Evolutionary conservation across 768 basidiomycete genomes (phyloP), one percentile per base, ranked within the genome.

Genomic region (Asterophora parasitica): DNA sequence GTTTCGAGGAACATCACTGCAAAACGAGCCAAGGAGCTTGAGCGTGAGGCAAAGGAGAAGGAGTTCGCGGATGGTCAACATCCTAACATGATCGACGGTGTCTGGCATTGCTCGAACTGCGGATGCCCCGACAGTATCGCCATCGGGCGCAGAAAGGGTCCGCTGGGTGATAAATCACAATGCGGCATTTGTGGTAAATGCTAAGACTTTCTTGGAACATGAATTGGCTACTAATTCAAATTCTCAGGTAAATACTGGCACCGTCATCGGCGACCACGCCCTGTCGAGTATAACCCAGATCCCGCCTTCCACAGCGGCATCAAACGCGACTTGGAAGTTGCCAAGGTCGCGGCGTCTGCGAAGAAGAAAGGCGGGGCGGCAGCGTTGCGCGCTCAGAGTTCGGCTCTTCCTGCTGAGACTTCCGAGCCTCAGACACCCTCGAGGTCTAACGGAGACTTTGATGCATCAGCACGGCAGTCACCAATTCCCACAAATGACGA

Each of bases 81-180:
- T 58, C 75, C 83, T 32, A 88, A 91, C 61, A 74, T 79, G 57
- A 85, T 92, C 61, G 72, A 92, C 55, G 91, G 89, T 1, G 75
- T 88, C 4, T 96, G 93, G 93, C 90, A 92, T 67, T 97, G 93
- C 61, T 92, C 90, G 15, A 95, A 92, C 60, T 96, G 91, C 58
- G 93, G 93, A 4, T 88, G 88, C 61, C 93, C 93, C 0, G 92
- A 91, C 60, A 81, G 70, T 56, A 83, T 95, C 48, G 89, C 91
- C 2, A 71, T 92, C 35, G 92, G 92, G 2, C 71, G 90, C 51
- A 75, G 92, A 55, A 94, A 94, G 58, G 92, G 94, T 1, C 92
- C 91, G 1, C 70, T 92, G 39, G 93, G 93, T 7, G 84, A 89
- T 60, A 92, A 92, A 64, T 86, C 83, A 2, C 87, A 95, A 63